Evolutionary conservation across 1,284 basidiomycete genomes (phyloP).

Genomic region (Mycena citricolor): DNA sequence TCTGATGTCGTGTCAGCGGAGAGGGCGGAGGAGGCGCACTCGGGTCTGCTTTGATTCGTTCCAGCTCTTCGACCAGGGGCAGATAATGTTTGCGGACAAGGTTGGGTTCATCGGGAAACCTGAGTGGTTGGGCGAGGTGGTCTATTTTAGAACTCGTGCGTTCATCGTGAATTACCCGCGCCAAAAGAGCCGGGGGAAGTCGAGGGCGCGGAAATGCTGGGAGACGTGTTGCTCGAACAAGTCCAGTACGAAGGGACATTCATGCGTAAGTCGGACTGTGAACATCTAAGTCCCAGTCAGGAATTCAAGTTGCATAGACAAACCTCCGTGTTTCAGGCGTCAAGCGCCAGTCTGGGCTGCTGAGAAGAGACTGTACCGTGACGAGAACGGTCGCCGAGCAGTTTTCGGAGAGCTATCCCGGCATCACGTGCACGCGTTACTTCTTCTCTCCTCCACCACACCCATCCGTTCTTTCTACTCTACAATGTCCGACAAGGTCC

Average conservation of each 20-base stretch:
- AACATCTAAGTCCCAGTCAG: too few relatives aligned
- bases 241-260: conserved; percentile 49
- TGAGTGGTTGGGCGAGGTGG: conserved; percentile 30
- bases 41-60: conserved; percentile 23
- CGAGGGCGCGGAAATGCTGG: conserved; percentile 15
- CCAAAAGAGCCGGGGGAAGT: conserved; percentile 8
- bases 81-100: conserved; percentile 39
- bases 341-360: too few relatives aligned
- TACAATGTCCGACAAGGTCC: conserved; percentile 86
- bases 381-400: too few relatives aligned
- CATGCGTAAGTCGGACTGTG: conserved; percentile 41
- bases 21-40: conserved; percentile 17
- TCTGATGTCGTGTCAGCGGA: conserved; percentile 30
- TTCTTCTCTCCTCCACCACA: conserved; percentile 25
- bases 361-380: too few relatives aligned
- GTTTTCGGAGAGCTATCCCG: too few relatives aligned
- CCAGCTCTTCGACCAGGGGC: conserved; percentile 36
- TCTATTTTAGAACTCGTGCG: conserved; percentile 10
- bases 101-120: conserved; percentile 30
- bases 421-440: conserved; percentile 20
- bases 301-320: too few relatives aligned
- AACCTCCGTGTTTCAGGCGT: too few relatives aligned
- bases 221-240: conserved; percentile 35
- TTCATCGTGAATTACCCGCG: conserved; percentile 16
- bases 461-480: conserved; percentile 25